Evolutionary conservation across 2,329 filamentous ascomycete species (phyloP).

Genomic region (Drechslera avenae): DNA sequence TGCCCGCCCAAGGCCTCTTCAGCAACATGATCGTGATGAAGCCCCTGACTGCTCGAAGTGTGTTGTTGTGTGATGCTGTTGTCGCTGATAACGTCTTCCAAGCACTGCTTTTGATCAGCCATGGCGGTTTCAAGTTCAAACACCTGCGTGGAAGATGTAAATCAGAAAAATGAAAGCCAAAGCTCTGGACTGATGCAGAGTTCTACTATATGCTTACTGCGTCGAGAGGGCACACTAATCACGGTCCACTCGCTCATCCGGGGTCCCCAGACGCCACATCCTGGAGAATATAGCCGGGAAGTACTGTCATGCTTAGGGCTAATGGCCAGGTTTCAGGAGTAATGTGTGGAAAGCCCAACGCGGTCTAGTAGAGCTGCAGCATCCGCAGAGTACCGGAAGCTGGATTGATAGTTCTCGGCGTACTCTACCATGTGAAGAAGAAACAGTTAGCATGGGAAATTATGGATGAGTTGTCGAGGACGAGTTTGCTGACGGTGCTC

Average conservation of each 20-base stretch:
- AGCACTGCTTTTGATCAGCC: conserved; percentile 28
- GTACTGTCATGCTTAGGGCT: conserved; percentile 1
- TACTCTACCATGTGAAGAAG: conserved; percentile 1
- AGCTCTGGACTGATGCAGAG: background rate
- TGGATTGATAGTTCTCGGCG: conserved; percentile 1
- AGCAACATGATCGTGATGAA: conserved; percentile 39
- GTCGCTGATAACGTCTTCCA: conserved; percentile 15
- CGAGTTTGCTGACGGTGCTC: background rate
- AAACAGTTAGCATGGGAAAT: conserved; percentile 6
- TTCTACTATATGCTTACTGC: conserved; percentile 15
- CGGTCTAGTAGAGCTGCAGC: conserved; percentile 7
- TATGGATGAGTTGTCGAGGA: conserved; percentile 2
- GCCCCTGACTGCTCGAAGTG: conserved; percentile 17
- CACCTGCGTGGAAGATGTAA: background rate
- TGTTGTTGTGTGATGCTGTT: conserved; percentile 13
- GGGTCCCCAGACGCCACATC: conserved; percentile 7
- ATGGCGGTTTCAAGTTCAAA: conserved; percentile 12
- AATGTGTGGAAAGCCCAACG: background rate
- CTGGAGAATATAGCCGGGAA: conserved; percentile 12
- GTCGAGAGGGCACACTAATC: conserved; percentile 3
- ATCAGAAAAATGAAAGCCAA: background rate
- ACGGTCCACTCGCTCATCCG: conserved; percentile 1
- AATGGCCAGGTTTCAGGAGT: background rate
- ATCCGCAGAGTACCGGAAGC: background rate
- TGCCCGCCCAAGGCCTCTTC: conserved; percentile 36